Percentiles rank a stretch among this genome's conserved stretches.
These are phyloP conservation scores for Paxillus rubicundulus DNA, from an alignment of 768 basidiomycete species.

Conservation along the genomic window DNA sequence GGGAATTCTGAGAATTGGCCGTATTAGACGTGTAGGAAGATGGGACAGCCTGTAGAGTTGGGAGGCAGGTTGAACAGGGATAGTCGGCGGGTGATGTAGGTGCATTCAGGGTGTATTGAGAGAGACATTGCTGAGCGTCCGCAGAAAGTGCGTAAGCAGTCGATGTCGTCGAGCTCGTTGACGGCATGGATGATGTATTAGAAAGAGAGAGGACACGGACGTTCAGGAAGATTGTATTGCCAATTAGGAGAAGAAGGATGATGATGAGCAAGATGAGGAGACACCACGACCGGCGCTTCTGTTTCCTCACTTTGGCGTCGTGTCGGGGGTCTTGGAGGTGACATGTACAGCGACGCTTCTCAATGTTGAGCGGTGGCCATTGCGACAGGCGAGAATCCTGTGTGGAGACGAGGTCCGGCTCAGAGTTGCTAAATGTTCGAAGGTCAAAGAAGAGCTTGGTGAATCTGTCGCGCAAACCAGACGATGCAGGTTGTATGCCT, in stretches of 20 bases:
- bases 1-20: slow-evolving; percentile 33
- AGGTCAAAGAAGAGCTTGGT: slow-evolving; percentile 38
- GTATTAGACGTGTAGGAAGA: slow-evolving; percentile 27
- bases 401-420: slow-evolving; percentile 26
- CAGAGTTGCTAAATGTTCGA: slow-evolving; percentile 24
- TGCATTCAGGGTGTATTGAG: slow-evolving; percentile 45
- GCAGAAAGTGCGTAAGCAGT: slow-evolving; percentile 33
- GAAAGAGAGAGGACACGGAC: slow-evolving; percentile 30
- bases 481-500: slow-evolving; percentile 15
- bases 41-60: slow-evolving; percentile 39
- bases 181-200: slow-evolving; percentile 8
- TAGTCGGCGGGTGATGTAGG: slow-evolving; percentile 41
- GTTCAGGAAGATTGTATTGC: slow-evolving; percentile 39
- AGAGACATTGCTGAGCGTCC: slow-evolving; percentile 43
- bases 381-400: slow-evolving; percentile 21
- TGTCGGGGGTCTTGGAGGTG: slow-evolving; percentile 18
- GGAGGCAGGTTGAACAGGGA: slow-evolving; percentile 46
- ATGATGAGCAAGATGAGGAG: slow-evolving; percentile 36
- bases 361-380: slow-evolving; percentile 42
- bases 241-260: slow-evolving; percentile 42
- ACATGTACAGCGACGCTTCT: slow-evolving; percentile 32
- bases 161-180: slow-evolving; percentile 22
- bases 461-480: slow-evolving; percentile 32
- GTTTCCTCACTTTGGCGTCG: slow-evolving; percentile 22
- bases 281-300: slow-evolving; percentile 30